Conservation (phyloP, 805 yeast species). For the Nakazawaea ishiwadae region DNA sequence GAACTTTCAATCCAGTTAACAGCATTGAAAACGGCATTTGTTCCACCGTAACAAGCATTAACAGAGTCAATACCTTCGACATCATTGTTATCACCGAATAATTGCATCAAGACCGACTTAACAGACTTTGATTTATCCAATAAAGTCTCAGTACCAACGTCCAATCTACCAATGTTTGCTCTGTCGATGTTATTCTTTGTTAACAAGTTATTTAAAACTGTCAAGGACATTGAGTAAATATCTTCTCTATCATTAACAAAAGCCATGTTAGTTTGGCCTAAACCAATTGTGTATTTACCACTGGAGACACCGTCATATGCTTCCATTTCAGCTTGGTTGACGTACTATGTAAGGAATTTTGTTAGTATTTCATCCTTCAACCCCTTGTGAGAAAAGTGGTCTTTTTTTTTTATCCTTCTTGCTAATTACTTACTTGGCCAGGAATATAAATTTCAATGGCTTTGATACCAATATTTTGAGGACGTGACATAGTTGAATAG, state of each 20-base stretch:
- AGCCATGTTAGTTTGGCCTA: slow-evolving; percentile 98
- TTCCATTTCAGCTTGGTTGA: slow-evolving; percentile 87
- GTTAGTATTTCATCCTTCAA: slow-evolving; percentile 1
- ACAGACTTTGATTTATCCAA: slow-evolving; percentile 96
- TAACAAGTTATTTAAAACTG: slow-evolving; percentile 76
- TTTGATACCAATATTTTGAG: slow-evolving; percentile 92
- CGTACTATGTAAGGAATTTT: slow-evolving; percentile 39
- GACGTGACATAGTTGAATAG: slow-evolving; percentile 37
- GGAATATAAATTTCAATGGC: slow-evolving; percentile 94
- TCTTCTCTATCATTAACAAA: slow-evolving; percentile 97
- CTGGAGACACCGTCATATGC: slow-evolving; percentile 77
- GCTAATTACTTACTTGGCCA: slow-evolving; percentile 43
- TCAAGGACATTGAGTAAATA: slow-evolving; percentile 88
- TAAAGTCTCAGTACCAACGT: slow-evolving; percentile 97
- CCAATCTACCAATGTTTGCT: slow-evolving; percentile 82
- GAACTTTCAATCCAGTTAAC: slow-evolving; percentile 95
- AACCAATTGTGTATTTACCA: slow-evolving; percentile 97
- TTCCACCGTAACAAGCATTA: slow-evolving; percentile 99
- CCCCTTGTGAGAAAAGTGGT: slow-evolving; percentile 1
- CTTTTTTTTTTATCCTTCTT: too few relatives aligned
- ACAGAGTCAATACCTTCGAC: slow-evolving; percentile 94
- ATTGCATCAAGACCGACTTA: slow-evolving; percentile 92
- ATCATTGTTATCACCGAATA: slow-evolving; percentile 83
- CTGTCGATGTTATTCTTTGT: slow-evolving; percentile 81
- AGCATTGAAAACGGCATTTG: slow-evolving; percentile 89